Base-by-base conservation (phyloP, 2,329 filamentous ascomycete species). In the Didymella sp. region DNA sequence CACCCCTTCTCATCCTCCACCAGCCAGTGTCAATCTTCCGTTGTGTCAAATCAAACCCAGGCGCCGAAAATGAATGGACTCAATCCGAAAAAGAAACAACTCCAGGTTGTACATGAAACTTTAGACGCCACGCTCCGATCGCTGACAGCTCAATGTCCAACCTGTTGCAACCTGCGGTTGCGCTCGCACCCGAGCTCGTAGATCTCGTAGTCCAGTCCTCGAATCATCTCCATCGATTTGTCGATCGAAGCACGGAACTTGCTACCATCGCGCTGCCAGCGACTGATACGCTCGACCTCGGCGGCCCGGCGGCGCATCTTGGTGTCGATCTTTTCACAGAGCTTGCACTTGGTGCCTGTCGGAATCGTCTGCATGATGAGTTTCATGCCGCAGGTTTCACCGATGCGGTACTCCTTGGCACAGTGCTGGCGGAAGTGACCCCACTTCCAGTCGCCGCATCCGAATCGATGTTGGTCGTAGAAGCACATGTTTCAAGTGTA, bases 381-480 rank as follows among this genome's bases (percentile, higher is more conserved):
- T 80, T 92, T 96, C 80, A 96, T 89, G 60, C 94, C 94, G 79
- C 94, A 98, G 33, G 94, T 97, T 82, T 98, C 94, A 71, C 94
- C 94, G 66, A 91, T 96, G 64, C 94, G 90, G 80, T 96, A 96
- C 77, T 97, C 94, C 78, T 92, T 92, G 77, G 90, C 89, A 84
- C 94, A 98, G 76, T 96, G 93, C 77, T 93, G 86, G 65, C 90
- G 88, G 82, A 97, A 97, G 80, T 89, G 89, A 65, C 91, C 90
- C 93, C 93, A 98, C 78, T 92, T 92, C 89, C 90, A 96, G 84
- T 92, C 94, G 72, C 90, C 90, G 80, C 94, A 98, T 56, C 78
- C 78, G 85, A 90, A 96, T 68, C 87, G 85, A 76, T 89, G 92
- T 79, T 94, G 90, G 72, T 97, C 92, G 82, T 93, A 98, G 83